phyloP scores from a whole-genome alignment of 2,329 filamentous ascomycete genomes.

The Fusarium musae region DNA sequence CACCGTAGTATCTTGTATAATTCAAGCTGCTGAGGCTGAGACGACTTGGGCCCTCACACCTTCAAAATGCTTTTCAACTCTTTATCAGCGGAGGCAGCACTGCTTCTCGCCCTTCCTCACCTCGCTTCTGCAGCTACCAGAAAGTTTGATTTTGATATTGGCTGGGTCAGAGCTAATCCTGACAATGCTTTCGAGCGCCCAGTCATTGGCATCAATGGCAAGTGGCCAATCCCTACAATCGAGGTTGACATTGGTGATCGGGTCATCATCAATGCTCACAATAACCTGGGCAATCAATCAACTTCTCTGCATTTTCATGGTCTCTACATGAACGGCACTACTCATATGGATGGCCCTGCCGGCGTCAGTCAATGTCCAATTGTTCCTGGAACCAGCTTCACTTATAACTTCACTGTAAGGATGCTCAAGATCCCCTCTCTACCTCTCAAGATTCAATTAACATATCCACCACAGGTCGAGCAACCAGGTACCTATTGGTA shows the following conservation, averaged over 20 bases:
- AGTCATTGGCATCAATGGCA: conserved; percentile 79
- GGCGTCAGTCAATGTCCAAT: conserved; percentile 76
- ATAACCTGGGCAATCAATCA: conserved; percentile 69
- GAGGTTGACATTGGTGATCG: conserved; percentile 71
- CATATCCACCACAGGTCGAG: conserved; percentile 54
- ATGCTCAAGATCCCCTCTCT: not conserved
- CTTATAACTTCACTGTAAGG: conserved; percentile 74
- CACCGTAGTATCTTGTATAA: not conserved
- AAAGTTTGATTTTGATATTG: conserved; percentile 74
- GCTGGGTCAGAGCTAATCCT: conserved; percentile 77
- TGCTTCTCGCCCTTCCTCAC: conserved; percentile 32
- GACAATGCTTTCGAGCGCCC: conserved; percentile 71
- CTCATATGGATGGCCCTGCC: conserved; percentile 76
- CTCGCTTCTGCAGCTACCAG: conserved; percentile 55
- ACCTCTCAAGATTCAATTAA: not conserved
- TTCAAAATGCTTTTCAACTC: conserved; percentile 33
- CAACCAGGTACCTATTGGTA: conserved; percentile 86
- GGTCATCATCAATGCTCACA: conserved; percentile 67
- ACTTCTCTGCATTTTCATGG: conserved; percentile 79
- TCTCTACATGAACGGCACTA: conserved; percentile 73
- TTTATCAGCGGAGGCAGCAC: conserved; percentile 24
- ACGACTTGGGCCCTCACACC: not conserved
- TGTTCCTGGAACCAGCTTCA: conserved; percentile 70
- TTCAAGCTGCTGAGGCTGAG: conserved; percentile 12
- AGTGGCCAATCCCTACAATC: conserved; percentile 79